Evolutionary conservation across 2,329 filamentous ascomycete species (phyloP), one percentile per base, ranked within the genome.

Genomic region (Fusarium succisae): DNA sequence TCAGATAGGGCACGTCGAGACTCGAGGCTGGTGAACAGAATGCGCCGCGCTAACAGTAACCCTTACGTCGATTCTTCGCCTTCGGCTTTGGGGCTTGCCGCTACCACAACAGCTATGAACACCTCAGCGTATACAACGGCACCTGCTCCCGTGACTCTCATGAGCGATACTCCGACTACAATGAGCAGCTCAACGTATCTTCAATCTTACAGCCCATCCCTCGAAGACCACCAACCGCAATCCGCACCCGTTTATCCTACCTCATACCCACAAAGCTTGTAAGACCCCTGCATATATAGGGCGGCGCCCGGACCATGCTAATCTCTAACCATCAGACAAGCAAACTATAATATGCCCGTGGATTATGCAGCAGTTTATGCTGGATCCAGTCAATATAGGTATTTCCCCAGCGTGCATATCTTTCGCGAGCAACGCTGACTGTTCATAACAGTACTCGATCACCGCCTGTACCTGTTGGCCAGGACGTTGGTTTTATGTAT

Each of bases 1-100:
- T 85, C 87, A 69, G 89, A 91, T 73, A 88, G 87, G 74, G 87
- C 85, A 50, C 87, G 90, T 65, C 85, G 90, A 74, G 88, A 90
- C 73, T 87, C 87, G 12, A 91, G 91, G 78, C 80, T 87, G 22
- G 83, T 85, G 7, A 80, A 82, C 14, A 86, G 89, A 66, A 83
- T 87, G 55, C 85, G 87, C 71, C 86, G 89, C 60, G 84, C 85
- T 38, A 86, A 84, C 78, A 89, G 86, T 81, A 83, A 80, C 73
- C 69, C 87, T 76, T 75, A 86, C 82, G 53, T 79, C 83, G 69
- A 83, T 80, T 76, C 84, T 82, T 80, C 81, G 8, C 71, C 81
- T 14, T 71, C 79, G 28, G 55, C 72, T 9, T 80, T 82, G 73
- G 57, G 75, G 12, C 75, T 83, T 54, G 66, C 82, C 81, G 79